A percentile compares a stretch with the other conserved stretches of the same genome.
Evolutionary conservation across 129 eudicot species (phyloP).

Genomic region (Flaveria sonorensis): DNA sequence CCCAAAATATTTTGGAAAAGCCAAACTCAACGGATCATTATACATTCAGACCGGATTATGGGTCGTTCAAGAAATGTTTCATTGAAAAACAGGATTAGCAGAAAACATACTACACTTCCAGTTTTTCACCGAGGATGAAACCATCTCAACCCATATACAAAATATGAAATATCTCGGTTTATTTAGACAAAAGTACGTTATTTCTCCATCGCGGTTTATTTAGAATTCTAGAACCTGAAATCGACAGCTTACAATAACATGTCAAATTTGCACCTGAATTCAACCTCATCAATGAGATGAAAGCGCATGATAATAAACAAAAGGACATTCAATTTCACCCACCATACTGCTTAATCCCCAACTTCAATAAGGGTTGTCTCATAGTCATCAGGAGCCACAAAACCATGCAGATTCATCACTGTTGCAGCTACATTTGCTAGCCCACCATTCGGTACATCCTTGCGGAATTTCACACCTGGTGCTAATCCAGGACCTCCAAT

Average conservation of each 20-base stretch:
- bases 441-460: slow-evolving; percentile 73
- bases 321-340: not conserved
- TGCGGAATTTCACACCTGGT: slow-evolving; percentile 70
- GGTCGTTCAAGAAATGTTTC: too few species aligned
- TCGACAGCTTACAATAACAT: not conserved
- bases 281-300: slow-evolving; percentile 17
- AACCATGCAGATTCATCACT: slow-evolving; percentile 84
- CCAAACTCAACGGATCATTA: too few species aligned
- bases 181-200: not conserved
- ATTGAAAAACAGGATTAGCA: too few species aligned
- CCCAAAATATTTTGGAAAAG: too few species aligned
- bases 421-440: slow-evolving; percentile 95
- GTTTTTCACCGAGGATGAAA: too few species aligned
- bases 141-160: too few species aligned
- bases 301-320: not conserved
- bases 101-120: too few species aligned
- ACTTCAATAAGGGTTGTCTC: slow-evolving; percentile 90
- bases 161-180: too few species aligned
- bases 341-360: slow-evolving; percentile 26
- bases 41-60: too few species aligned
- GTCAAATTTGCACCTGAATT: not conserved
- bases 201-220: not conserved
- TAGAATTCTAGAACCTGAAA: not conserved
- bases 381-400: slow-evolving; percentile 82
- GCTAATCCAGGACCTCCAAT: slow-evolving; percentile 91